Evolutionary conservation across 352 stramenopile species (phyloP).

Genomic region (Globisporangium spinosum): DNA sequence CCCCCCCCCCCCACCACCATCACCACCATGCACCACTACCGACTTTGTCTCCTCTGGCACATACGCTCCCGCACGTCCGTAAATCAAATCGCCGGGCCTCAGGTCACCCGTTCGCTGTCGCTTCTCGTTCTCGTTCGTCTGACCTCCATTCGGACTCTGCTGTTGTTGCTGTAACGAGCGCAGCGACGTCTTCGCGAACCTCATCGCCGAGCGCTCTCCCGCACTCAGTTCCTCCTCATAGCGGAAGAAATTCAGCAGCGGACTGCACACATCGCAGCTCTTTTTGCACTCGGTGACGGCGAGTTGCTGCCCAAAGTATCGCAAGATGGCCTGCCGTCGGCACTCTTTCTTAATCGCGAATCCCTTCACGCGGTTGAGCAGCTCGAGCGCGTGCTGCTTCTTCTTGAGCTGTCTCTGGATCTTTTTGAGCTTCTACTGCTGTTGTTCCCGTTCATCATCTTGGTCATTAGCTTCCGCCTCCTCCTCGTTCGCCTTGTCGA

Average conservation of each 20-base stretch:
- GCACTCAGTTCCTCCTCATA: conserved; percentile 33
- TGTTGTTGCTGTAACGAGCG: neutral
- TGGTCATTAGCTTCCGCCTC: neutral
- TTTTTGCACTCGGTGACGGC: conserved; percentile 37
- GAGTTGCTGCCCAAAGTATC: conserved; percentile 54
- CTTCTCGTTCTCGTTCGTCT: conserved; percentile 7
- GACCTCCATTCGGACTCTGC: neutral
- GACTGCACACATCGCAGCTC: conserved; percentile 60
- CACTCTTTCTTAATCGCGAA: conserved; percentile 51
- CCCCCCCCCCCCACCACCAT: too few species aligned
- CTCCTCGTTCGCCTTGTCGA: conserved; percentile 27
- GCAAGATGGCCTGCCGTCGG: conserved; percentile 47
- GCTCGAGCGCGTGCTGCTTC: conserved; percentile 24
- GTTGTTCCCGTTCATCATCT: neutral
- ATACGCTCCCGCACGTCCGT: conserved; percentile 42
- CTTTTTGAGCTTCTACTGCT: conserved; percentile 14
- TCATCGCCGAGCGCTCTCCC: conserved; percentile 16
- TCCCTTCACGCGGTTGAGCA: conserved; percentile 34
- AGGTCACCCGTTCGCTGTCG: conserved; percentile 34
- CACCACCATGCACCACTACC: conserved; percentile 30
- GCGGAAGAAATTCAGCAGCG: conserved; percentile 47
- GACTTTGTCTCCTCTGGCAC: conserved; percentile 43
- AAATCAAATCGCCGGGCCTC: conserved; percentile 41
- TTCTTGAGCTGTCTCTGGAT: conserved; percentile 9
- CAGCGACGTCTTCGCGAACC: conserved; percentile 17